Evolutionary conservation across 208 protist species (phyloP), one percentile per base, ranked within the genome.

Genomic region (Leishmania lainsoni): DNA sequence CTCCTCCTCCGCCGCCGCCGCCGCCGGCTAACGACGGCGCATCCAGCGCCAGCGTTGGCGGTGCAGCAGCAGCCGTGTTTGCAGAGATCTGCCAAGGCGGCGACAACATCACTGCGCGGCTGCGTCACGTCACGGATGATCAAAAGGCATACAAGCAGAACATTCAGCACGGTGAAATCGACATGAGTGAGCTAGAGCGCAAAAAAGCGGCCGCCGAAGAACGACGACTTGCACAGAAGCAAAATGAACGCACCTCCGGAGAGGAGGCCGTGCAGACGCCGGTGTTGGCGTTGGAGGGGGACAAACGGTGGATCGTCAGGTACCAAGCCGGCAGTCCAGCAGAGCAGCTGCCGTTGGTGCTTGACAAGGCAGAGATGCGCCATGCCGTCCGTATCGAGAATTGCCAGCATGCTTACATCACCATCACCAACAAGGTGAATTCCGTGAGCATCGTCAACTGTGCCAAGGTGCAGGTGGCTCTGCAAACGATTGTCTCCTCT

Each of bases 131-230:
- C 20, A 85, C 81, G 49, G 91, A 95, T 79, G 85, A 89, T 39
- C 72, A 94, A 80, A 96, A 97, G 81, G 70, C 81, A 10, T 94
- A 97, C 84, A 96, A 95, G 82, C 87, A 92, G 76, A 93, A 93
- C 78, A 83, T 90, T 42, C 80, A 92, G 70, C 90, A 94, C 78
- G 93, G 90, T n/a, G 86, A 77, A 35, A 78, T 94, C 63, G 89
- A 92, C 84, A 93, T 94, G 86, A 88, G 84, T 32, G 86, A 84
- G 26, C 83, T 94, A 16, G 90, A 90, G 54, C 86, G 73, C 75
- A 91, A 91, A 84, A 94, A 94, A 75, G 89, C 85, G 1, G 92
- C 86, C 52, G 88, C 86, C 3, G 90, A 91, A 63, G 78, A 69
- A 26, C 84, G 81, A 39, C 81, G 83, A 3, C 72, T 65, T 2